phyloP scores from a whole-genome alignment of 176 grass and related monocot species.

The Guadua angustifolia region DNA sequence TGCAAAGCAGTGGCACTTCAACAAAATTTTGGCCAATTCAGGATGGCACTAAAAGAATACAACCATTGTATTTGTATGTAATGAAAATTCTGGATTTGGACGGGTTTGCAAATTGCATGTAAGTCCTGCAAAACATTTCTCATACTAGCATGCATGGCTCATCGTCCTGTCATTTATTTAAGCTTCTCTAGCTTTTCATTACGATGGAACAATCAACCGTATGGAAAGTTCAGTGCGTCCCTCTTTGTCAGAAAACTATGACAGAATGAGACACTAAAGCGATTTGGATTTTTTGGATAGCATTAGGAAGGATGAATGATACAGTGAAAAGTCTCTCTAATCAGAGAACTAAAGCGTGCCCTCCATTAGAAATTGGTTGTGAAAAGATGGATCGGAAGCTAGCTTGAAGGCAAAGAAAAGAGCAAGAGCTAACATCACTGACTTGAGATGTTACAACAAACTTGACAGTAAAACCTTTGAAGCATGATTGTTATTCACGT shows the following conservation, averaged over 20 bases:
- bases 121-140: background rate
- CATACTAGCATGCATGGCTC: background rate
- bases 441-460: background rate
- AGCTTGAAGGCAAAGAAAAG: slow-evolving; percentile 26
- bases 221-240: slow-evolving; percentile 10
- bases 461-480: background rate
- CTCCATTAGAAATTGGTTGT: background rate
- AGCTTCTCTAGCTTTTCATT: background rate
- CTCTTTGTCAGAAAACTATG: background rate
- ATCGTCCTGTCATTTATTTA: slow-evolving; percentile 8
- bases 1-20: background rate
- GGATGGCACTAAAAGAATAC: no score
- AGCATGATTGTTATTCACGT: background rate
- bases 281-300: background rate
- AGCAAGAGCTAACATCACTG: slow-evolving; percentile 8
- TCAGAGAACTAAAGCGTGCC: background rate
- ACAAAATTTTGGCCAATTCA: background rate
- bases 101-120: no score
- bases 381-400: slow-evolving; percentile 12
- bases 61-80: background rate
- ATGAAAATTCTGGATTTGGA: background rate
- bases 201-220: background rate
- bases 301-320: background rate
- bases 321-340: background rate
- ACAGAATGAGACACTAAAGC: background rate